Percentiles rank a stretch among this genome's conserved stretches.
Conservation (phyloP, 257 asterid genomes). For the Jacaranda copaia region DNA sequence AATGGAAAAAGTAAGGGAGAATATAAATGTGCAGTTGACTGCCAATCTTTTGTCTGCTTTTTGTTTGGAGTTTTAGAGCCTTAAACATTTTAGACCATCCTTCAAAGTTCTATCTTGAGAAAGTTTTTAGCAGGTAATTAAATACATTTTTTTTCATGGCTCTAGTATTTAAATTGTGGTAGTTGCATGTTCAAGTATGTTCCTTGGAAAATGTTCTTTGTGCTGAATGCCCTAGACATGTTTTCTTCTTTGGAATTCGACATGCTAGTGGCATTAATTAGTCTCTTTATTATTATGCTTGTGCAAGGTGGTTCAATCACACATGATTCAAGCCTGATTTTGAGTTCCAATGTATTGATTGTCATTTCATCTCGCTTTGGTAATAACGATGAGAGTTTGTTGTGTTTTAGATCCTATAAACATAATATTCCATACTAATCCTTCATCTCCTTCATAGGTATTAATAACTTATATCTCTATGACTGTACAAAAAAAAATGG, state of each 20-base stretch:
- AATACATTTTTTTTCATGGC: slow-evolving; percentile 4
- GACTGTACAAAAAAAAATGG: too few relatives aligned
- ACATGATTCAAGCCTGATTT: background rate
- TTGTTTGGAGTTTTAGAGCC: background rate
- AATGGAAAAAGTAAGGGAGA: background rate
- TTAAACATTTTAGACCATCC: background rate
- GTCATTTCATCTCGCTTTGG: background rate
- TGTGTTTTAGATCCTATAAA: slow-evolving; percentile 10
- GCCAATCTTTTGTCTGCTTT: background rate
- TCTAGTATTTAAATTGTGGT: slow-evolving; percentile 3
- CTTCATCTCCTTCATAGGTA: too few relatives aligned
- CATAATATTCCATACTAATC: too few relatives aligned
- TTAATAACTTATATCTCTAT: too few relatives aligned
- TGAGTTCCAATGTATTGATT: background rate
- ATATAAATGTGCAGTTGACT: slow-evolving; percentile 16
- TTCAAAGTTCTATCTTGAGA: slow-evolving; percentile 9
- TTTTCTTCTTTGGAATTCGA: background rate
- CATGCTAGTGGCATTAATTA: background rate
- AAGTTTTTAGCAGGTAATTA: background rate
- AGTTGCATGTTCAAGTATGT: slow-evolving; percentile 1
- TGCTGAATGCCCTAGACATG: background rate
- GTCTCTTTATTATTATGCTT: background rate
- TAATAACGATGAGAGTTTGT: background rate
- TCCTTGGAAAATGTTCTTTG: background rate
- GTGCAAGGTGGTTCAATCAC: background rate